Evolutionary conservation across 805 yeast genomes (phyloP).

Genomic region (Pichia kluyveri): DNA sequence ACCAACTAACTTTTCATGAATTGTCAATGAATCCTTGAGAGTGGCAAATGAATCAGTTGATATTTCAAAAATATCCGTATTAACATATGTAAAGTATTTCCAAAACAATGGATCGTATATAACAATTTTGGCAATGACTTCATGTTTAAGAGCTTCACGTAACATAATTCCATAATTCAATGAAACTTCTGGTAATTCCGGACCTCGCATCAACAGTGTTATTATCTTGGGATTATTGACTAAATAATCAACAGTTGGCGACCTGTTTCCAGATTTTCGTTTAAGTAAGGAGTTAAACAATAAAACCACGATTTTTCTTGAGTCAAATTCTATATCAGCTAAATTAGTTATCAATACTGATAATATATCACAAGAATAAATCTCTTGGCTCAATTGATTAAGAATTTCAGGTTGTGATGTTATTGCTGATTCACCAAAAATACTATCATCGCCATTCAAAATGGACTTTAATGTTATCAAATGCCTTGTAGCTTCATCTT

Average conservation of each 20-base stretch:
- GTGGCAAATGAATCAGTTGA: conserved; percentile 87
- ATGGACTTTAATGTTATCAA: conserved; percentile 56
- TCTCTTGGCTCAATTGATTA: conserved; percentile 69
- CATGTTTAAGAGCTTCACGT: conserved; percentile 78
- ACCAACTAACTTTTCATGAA: conserved; percentile 59
- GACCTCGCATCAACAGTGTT: conserved; percentile 53
- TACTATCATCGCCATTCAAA: conserved; percentile 37
- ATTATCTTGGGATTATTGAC: conserved; percentile 59
- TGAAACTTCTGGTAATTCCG: conserved; percentile 67
- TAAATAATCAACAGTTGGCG: conserved; percentile 84
- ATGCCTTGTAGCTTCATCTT: conserved; percentile 66
- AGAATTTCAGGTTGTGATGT: conserved; percentile 60
- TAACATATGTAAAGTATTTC: conserved; percentile 75
- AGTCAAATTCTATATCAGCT: conserved; percentile 73
- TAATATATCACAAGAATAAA: conserved; percentile 63
- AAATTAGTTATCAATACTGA: conserved; percentile 51
- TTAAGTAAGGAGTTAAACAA: conserved; percentile 70
- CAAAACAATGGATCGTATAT: conserved; percentile 59
- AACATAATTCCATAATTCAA: conserved; percentile 69
- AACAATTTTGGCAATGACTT: conserved; percentile 52
- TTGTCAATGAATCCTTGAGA: conserved; percentile 55
- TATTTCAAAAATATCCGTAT: conserved; percentile 71
- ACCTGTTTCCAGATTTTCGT: conserved; percentile 64
- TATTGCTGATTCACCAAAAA: conserved; percentile 8
- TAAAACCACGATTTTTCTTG: conserved; percentile 71